Conservation (phyloP, 192 early-diverging fungal genomes). For the Coemansia sp. region DNA sequence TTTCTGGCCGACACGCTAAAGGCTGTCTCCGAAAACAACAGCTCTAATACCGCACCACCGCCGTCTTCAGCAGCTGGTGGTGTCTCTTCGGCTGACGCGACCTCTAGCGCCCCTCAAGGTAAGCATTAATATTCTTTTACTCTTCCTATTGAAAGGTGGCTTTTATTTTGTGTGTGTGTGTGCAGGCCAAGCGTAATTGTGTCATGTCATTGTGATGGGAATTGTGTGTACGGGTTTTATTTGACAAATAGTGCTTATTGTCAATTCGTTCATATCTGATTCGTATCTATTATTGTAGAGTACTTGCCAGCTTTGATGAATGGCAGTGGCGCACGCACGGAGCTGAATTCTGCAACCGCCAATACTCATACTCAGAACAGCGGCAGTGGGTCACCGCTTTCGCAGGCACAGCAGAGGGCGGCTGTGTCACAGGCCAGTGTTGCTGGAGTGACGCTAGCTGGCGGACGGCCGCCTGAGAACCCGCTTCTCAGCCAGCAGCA, state of each 20-base stretch:
- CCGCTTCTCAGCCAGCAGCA: conserved; percentile 7
- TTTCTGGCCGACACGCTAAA: conserved; percentile 36
- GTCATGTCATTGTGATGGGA: background rate
- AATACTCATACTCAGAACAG: background rate
- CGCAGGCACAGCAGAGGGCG: background rate
- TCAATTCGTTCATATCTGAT: conserved; percentile 1
- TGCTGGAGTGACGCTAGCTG: background rate
- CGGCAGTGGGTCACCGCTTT: background rate
- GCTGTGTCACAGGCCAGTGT: background rate
- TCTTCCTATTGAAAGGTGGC: background rate
- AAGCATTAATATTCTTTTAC: background rate
- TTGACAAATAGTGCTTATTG: background rate
- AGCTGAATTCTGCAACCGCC: background rate
- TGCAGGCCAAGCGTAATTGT: background rate
- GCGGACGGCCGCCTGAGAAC: background rate
- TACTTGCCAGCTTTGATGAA: background rate
- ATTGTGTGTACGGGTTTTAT: background rate
- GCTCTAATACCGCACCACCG: background rate
- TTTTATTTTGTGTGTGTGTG: background rate
- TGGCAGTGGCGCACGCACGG: background rate
- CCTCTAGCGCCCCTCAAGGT: background rate
- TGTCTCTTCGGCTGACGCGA: background rate
- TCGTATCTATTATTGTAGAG: background rate
- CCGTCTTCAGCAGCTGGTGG: background rate
- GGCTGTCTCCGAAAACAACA: conserved; percentile 19